Percentiles rank a stretch among this genome's conserved stretches.
phyloP scores from a whole-genome alignment of 1,284 basidiomycete genomes.

The Anthracocystis panici-leucophaei region DNA sequence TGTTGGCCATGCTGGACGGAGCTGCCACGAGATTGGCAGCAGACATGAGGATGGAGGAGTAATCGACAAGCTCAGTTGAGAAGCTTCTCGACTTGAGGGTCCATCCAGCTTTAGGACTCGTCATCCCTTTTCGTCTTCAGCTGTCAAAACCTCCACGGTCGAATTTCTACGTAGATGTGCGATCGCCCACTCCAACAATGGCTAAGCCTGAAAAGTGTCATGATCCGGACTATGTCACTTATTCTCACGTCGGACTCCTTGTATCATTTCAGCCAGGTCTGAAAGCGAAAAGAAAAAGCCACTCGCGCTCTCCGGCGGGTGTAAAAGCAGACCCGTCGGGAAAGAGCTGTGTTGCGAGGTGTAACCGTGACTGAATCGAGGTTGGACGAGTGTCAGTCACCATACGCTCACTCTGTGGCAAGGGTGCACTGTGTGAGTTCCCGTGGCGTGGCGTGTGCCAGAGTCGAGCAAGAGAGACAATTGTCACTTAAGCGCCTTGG shows the following conservation, averaged over 20 bases:
- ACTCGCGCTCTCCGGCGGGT: background rate
- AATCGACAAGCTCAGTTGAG: background rate
- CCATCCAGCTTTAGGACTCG: slow-evolving; percentile 11
- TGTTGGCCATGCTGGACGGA: slow-evolving; percentile 10
- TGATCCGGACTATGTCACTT: no score
- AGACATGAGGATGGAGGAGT: background rate
- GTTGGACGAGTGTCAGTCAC: no score
- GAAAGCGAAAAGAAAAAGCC: slow-evolving; percentile 1
- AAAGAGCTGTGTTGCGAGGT: background rate
- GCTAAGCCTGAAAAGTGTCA: no score
- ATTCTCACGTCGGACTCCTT: slow-evolving; percentile 22
- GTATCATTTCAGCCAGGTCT: background rate
- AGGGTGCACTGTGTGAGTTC: no score
- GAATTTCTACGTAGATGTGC: no score
- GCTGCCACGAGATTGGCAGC: no score
- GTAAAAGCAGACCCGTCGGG: background rate
- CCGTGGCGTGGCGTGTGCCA: no score
- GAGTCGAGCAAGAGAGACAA: no score
- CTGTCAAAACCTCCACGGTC: slow-evolving; percentile 4
- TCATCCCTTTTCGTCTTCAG: background rate
- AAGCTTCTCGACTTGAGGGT: slow-evolving; percentile 14
- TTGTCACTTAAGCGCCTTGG: no score
- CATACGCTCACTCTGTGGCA: no score
- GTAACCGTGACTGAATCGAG: no score
- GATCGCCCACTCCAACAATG: no score